Evolutionary conservation across 768 basidiomycete genomes (phyloP).

Genomic region (Boletus rufocinnamomeus): DNA sequence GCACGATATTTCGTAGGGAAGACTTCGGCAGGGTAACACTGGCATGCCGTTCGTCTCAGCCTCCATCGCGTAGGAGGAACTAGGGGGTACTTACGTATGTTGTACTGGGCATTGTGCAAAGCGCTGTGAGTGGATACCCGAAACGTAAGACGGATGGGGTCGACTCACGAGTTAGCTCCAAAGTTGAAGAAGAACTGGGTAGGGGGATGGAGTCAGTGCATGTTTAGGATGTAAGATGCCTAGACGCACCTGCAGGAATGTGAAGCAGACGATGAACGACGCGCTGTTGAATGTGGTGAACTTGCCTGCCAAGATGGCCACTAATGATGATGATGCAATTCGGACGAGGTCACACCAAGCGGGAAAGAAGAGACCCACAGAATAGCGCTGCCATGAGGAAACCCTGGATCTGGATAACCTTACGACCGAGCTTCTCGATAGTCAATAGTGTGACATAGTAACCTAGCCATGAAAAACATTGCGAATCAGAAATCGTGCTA

Average conservation of each 20-base stretch:
- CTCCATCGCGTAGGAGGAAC: not conserved
- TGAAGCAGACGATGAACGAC: slow-evolving; percentile 71
- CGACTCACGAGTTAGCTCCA: slow-evolving; percentile 64
- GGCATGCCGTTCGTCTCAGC: slow-evolving; percentile 6
- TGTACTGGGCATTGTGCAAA: slow-evolving; percentile 37
- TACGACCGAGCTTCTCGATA: slow-evolving; percentile 73
- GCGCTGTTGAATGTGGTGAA: slow-evolving; percentile 57
- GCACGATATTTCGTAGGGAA: slow-evolving; percentile 78
- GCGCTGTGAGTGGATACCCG: slow-evolving; percentile 1
- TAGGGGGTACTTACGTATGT: slow-evolving; percentile 45
- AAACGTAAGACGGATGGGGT: not conserved
- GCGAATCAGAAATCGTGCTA: not conserved
- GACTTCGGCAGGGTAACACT: slow-evolving; percentile 77
- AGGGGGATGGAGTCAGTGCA: slow-evolving; percentile 2
- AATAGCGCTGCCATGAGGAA: slow-evolving; percentile 72
- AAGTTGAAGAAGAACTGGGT: slow-evolving; percentile 79
- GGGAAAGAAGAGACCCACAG: slow-evolving; percentile 39
- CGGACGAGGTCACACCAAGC: not conserved
- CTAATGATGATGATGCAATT: slow-evolving; percentile 32
- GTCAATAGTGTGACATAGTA: slow-evolving; percentile 70
- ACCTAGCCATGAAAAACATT: slow-evolving; percentile 38
- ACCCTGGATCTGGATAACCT: slow-evolving; percentile 74
- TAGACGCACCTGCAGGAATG: slow-evolving; percentile 55
- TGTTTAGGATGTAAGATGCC: not conserved
- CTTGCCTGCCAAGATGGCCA: slow-evolving; percentile 67